These are phyloP conservation scores for Physaria fendleri DNA, from an alignment of 345 rosid genomes.

Conservation along the genomic window DNA sequence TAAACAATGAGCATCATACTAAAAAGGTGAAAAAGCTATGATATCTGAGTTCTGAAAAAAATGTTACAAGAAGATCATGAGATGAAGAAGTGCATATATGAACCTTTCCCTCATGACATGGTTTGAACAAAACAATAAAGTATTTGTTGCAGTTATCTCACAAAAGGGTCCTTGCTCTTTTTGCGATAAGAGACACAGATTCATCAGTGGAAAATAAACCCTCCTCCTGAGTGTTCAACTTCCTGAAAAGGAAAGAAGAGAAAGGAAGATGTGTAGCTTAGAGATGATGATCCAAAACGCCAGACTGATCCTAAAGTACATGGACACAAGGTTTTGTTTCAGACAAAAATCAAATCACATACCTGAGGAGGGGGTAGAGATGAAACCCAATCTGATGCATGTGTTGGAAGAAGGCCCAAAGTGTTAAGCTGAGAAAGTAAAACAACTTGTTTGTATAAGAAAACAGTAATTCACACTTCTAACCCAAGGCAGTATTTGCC, in stretches of 20 bases:
- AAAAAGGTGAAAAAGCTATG: constrained; percentile 15
- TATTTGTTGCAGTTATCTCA: constrained; percentile 13
- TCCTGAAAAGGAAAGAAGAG: constrained; percentile 45
- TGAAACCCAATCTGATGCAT: constrained; percentile 99
- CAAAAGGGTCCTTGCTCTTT: constrained; percentile 1
- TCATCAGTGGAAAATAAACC: constrained; percentile 42
- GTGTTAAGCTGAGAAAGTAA: constrained; percentile 77
- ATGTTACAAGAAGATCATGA: constrained; percentile 20
- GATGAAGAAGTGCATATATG: background rate
- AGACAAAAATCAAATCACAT: background rate
- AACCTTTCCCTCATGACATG: background rate
- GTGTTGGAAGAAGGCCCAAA: constrained; percentile 96
- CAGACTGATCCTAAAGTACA: background rate
- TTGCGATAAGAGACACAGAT: background rate
- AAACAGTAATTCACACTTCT: background rate
- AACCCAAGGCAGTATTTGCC: background rate
- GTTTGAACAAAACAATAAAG: constrained; percentile 2
- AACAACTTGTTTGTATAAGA: constrained; percentile 10
- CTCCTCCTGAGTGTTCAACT: constrained; percentile 91
- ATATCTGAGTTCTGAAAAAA: constrained; percentile 10
- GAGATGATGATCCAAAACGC: background rate
- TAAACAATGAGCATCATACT: constrained; percentile 20
- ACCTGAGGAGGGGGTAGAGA: constrained; percentile 97
- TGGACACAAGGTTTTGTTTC: background rate
- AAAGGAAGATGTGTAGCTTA: background rate